Conservation (phyloP, 805 yeast genomes). For the Peterozyma toletana region DNA sequence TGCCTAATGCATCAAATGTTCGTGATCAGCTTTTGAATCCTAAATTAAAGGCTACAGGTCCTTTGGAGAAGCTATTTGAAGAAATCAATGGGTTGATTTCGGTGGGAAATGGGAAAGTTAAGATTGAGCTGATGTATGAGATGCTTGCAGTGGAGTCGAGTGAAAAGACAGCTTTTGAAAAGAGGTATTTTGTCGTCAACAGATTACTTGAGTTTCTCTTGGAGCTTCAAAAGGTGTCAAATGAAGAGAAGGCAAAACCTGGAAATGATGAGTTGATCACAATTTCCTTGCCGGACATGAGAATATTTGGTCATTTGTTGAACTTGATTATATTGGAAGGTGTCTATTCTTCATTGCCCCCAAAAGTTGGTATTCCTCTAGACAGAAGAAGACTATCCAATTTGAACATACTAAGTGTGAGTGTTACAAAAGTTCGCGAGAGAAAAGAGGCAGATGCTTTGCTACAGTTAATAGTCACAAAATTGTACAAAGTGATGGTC, state of each 20-base stretch:
- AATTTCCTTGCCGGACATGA: constrained; percentile 82
- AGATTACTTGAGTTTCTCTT: constrained; percentile 27
- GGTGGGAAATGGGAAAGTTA: background rate
- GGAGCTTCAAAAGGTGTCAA: constrained; percentile 31
- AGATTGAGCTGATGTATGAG: constrained; percentile 6
- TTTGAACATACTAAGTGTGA: constrained; percentile 25
- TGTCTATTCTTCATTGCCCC: constrained; percentile 54
- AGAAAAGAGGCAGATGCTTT: constrained; percentile 13
- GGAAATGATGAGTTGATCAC: constrained; percentile 35
- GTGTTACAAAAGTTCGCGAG: constrained; percentile 14
- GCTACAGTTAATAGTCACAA: constrained; percentile 16
- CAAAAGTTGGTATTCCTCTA: constrained; percentile 56
- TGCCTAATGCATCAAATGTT: no score
- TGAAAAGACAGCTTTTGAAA: constrained; percentile 2
- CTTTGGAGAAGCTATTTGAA: constrained; percentile 24
- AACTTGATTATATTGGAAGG: constrained; percentile 66
- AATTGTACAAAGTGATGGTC: constrained; percentile 27
- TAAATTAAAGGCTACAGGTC: constrained; percentile 18
- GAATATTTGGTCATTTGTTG: constrained; percentile 56
- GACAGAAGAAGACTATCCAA: constrained; percentile 50
- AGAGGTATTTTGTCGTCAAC: constrained; percentile 22
- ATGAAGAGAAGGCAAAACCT: constrained; percentile 13
- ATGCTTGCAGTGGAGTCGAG: constrained; percentile 6
- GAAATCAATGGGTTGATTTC: constrained; percentile 12
- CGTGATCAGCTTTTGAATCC: constrained; percentile 15